Evolutionary conservation across 1,139 yeast genomes (phyloP).

Genomic region (Pichia sp.): DNA sequence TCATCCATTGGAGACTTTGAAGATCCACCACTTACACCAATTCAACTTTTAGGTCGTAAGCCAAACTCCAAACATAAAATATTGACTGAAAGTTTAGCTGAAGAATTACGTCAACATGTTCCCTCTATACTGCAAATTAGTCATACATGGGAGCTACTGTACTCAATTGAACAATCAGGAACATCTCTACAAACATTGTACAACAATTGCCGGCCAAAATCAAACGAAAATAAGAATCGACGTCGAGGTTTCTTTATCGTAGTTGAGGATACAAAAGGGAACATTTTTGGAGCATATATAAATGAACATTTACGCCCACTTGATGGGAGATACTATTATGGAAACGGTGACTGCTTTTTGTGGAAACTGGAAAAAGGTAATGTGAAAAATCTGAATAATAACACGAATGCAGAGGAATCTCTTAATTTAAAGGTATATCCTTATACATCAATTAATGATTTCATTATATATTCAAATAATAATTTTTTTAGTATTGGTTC

Average conservation of each 20-base stretch:
- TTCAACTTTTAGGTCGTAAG: slow-evolving; percentile 50
- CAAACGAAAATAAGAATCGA: slow-evolving; percentile 26
- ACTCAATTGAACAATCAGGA: slow-evolving; percentile 88
- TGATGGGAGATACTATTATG: slow-evolving; percentile 70
- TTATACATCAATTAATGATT: slow-evolving; percentile 84
- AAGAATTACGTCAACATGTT: slow-evolving; percentile 60
- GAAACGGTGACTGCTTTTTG: slow-evolving; percentile 91
- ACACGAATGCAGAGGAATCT: slow-evolving; percentile 1
- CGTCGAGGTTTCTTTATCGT: slow-evolving; percentile 66
- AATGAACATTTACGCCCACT: slow-evolving; percentile 69
- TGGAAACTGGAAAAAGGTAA: slow-evolving; percentile 59
- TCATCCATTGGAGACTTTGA: slow-evolving; percentile 11
- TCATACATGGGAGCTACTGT: slow-evolving; percentile 69
- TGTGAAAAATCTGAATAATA: slow-evolving; percentile 17
- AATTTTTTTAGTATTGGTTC: slow-evolving; percentile 83
- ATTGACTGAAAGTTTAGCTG: slow-evolving; percentile 55
- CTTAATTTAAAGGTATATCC: slow-evolving; percentile 65
- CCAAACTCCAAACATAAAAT: slow-evolving; percentile 49
- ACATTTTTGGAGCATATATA: slow-evolving; percentile 74
- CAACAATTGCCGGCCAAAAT: slow-evolving; percentile 21
- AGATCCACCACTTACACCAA: slow-evolving; percentile 40
- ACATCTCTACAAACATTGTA: slow-evolving; percentile 77
- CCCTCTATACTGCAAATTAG: slow-evolving; percentile 75
- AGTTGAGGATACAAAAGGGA: slow-evolving; percentile 53
- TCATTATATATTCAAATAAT: slow-evolving; percentile 73